Conservation (phyloP, 2,329 filamentous ascomycete genomes). For the Elsinoe arachidis region DNA sequence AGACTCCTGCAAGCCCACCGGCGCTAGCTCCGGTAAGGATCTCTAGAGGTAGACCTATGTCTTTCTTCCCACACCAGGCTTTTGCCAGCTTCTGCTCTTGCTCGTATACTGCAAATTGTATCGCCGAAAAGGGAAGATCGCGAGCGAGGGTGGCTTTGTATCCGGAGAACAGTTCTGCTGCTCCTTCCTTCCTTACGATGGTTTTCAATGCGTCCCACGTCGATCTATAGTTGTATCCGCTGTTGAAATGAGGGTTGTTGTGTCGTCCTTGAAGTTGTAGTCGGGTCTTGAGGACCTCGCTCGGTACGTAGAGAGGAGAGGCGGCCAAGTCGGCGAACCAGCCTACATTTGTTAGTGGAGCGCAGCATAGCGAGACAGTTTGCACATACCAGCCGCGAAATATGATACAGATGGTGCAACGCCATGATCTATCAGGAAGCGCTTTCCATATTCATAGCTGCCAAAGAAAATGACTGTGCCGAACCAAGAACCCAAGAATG, state of each 20-base stretch:
- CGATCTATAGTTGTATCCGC: constrained; percentile 90
- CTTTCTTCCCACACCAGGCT: constrained; percentile 65
- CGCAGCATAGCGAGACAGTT: background rate
- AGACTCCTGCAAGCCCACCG: constrained; percentile 83
- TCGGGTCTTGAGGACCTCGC: constrained; percentile 95
- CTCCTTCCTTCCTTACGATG: constrained; percentile 74
- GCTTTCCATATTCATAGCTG: constrained; percentile 91
- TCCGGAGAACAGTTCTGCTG: constrained; percentile 84
- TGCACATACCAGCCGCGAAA: constrained; percentile 62
- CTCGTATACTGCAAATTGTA: constrained; percentile 98
- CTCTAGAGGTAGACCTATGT: constrained; percentile 79
- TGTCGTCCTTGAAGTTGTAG: constrained; percentile 88
- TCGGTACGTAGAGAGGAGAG: constrained; percentile 89
- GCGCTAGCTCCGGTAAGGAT: constrained; percentile 82
- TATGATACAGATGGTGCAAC: constrained; percentile 78
- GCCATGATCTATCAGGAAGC: constrained; percentile 75
- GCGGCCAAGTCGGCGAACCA: constrained; percentile 88
- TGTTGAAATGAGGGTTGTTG: constrained; percentile 89
- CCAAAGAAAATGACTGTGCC: constrained; percentile 95
- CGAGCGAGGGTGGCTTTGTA: constrained; percentile 93
- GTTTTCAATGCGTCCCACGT: constrained; percentile 77
- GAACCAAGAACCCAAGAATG: constrained; percentile 83
- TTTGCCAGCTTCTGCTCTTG: constrained; percentile 79
- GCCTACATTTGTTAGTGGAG: constrained; percentile 41
- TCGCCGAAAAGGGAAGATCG: constrained; percentile 87